Conservation (phyloP, 441 rosid genomes). For the Populus tomentosa region DNA sequence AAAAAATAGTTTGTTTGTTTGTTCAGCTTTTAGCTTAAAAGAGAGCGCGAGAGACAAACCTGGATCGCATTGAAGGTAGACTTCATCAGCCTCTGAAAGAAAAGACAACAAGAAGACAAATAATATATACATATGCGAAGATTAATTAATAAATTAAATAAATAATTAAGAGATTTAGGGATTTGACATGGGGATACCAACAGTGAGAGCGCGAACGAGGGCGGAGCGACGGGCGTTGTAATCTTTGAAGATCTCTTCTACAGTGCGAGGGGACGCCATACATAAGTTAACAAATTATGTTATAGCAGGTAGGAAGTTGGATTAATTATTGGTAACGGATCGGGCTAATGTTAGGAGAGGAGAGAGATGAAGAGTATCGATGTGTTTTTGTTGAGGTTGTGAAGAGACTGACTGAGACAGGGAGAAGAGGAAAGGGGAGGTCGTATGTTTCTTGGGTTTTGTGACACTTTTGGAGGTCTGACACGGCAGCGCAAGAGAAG, state of each 20-base stretch:
- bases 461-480: background rate
- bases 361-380: background rate
- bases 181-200: slow-evolving; percentile 34
- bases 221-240: slow-evolving; percentile 60
- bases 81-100: slow-evolving; percentile 65
- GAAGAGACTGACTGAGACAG: background rate
- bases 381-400: background rate
- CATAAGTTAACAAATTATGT: background rate
- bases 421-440: background rate
- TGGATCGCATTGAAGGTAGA: slow-evolving; percentile 81
- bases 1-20: slow-evolving; percentile 12
- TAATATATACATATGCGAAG: background rate
- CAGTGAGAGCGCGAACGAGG: slow-evolving; percentile 71
- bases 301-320: background rate
- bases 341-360: background rate
- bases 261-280: slow-evolving; percentile 76
- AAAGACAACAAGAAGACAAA: background rate
- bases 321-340: background rate
- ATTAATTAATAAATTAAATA: background rate
- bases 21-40: background rate
- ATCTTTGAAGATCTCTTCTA: slow-evolving; percentile 93
- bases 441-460: background rate
- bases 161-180: background rate
- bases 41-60: slow-evolving; percentile 23
- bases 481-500: background rate